These are phyloP conservation scores for Helicocarpus griseus DNA, from an alignment of 2,329 filamentous ascomycete genomes.

Conservation along the genomic window DNA sequence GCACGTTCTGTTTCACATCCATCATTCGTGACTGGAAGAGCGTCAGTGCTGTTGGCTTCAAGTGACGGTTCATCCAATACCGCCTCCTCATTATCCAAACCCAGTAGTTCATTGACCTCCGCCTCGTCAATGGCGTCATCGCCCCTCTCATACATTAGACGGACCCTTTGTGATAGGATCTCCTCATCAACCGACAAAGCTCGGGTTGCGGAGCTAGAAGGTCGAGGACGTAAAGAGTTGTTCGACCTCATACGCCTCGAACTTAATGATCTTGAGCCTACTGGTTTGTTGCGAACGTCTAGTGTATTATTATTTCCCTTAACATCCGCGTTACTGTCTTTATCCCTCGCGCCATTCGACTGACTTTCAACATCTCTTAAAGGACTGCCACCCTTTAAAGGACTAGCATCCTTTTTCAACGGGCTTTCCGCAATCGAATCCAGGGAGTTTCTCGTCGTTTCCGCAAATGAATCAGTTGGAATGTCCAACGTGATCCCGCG, in stretches of 20 bases:
- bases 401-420: not conserved
- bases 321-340: not conserved
- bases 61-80: constrained; percentile 31
- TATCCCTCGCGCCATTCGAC: not conserved
- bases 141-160: constrained; percentile 55
- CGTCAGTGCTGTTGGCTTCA: constrained; percentile 22
- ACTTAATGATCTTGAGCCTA: constrained; percentile 14
- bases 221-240: constrained; percentile 29
- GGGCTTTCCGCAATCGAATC: constrained; percentile 3
- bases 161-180: constrained; percentile 51
- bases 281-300: constrained; percentile 8
- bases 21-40: constrained; percentile 17
- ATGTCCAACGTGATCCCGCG: constrained; percentile 46
- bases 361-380: not conserved
- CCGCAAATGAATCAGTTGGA: constrained; percentile 44
- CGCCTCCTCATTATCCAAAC: constrained; percentile 27
- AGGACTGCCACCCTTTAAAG: not conserved
- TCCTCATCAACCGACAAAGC: constrained; percentile 56
- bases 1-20: constrained; percentile 20
- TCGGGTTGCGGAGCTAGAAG: constrained; percentile 31
- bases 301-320: not conserved
- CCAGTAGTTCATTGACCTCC: constrained; percentile 29
- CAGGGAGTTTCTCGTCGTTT: constrained; percentile 42
- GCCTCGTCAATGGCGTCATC: constrained; percentile 43
- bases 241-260: constrained; percentile 23